phyloP scores from a whole-genome alignment of 2,329 filamentous ascomycete genomes.

The Aspergillus hortae region DNA sequence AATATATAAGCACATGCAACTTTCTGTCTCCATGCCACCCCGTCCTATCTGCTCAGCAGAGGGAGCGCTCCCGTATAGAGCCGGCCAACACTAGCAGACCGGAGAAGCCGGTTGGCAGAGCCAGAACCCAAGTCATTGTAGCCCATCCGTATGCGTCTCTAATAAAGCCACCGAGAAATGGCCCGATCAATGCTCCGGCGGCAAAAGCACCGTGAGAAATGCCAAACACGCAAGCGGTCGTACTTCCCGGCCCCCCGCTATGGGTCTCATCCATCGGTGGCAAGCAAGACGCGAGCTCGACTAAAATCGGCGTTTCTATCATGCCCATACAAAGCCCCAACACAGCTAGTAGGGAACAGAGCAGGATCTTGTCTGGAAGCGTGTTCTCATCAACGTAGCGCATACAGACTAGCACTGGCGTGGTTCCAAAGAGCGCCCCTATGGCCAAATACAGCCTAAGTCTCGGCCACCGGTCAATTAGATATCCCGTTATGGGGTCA shows the following conservation, averaged over 20 bases:
- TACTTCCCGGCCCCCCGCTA: neutral
- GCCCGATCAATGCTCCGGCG: neutral
- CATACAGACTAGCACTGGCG: slow-evolving; percentile 58
- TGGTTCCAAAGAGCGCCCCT: slow-evolving; percentile 54
- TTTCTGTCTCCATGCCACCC: neutral
- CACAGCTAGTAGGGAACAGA: slow-evolving; percentile 61
- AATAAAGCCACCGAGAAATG: neutral
- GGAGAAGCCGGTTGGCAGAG: neutral
- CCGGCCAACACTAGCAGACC: neutral
- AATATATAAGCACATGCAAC: neutral
- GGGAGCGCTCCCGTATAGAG: neutral
- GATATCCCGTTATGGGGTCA: slow-evolving; percentile 29
- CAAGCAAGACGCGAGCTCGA: slow-evolving; percentile 43
- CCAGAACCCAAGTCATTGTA: neutral
- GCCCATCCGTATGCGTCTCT: neutral
- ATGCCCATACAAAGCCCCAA: slow-evolving; percentile 55
- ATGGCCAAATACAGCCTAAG: slow-evolving; percentile 54
- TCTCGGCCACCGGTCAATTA: slow-evolving; percentile 22
- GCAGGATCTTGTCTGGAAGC: slow-evolving; percentile 60
- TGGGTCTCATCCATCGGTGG: neutral
- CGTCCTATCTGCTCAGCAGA: neutral
- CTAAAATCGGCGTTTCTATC: slow-evolving; percentile 62
- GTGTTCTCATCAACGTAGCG: slow-evolving; percentile 60
- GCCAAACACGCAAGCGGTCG: neutral
- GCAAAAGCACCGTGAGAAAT: neutral